Evolutionary conservation across 805 yeast species (phyloP).

Genomic region (Schwanniomyces vanrijiae): DNA sequence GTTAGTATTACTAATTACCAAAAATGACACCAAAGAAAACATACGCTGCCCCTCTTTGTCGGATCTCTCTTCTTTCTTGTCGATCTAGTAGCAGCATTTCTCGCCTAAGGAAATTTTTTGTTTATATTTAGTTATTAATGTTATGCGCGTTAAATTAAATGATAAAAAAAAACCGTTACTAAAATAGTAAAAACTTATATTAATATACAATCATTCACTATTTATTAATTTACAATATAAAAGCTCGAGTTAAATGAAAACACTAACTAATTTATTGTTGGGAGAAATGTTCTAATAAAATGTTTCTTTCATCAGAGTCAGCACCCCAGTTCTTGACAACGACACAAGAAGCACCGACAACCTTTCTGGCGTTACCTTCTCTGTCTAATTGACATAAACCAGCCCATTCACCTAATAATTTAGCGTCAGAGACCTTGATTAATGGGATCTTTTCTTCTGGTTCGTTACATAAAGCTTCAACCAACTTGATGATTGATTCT

Average conservation of each 20-base stretch:
- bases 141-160: neutral
- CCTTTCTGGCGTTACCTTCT: conserved; percentile 99
- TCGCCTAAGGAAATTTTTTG: neutral
- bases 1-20: conserved; percentile 1
- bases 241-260: neutral
- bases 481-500: conserved; percentile 92
- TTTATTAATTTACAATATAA: neutral
- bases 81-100: conserved; percentile 7
- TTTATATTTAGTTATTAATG: neutral
- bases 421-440: conserved; percentile 99
- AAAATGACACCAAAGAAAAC: conserved; percentile 13
- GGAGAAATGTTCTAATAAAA: conserved; percentile 93
- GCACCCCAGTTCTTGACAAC: conserved; percentile 99
- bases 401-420: conserved; percentile 99
- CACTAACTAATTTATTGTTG: conserved; percentile 58
- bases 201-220: conserved; percentile 14
- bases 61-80: conserved; percentile 25
- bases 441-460: conserved; percentile 95
- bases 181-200: conserved; percentile 11
- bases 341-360: conserved; percentile 99
- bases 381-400: conserved; percentile 99
- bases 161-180: neutral
- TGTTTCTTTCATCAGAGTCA: conserved; percentile 95
- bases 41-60: conserved; percentile 45
- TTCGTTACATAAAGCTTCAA: conserved; percentile 99